Conservation (phyloP, 768 basidiomycete species). For the Xerocomellus chrysenteron region DNA sequence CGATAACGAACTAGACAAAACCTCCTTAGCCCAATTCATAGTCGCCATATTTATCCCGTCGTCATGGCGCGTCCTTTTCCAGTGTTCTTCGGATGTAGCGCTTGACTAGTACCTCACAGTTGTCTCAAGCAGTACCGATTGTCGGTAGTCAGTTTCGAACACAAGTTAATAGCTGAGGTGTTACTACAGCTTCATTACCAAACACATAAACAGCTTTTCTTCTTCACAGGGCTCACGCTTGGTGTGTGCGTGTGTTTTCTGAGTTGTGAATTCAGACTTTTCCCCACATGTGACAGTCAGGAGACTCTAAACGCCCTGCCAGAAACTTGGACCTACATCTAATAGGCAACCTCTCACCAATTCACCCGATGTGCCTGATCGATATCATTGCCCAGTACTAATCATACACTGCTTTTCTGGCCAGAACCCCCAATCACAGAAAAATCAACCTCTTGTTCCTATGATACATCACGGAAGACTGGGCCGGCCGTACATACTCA, state of each 20-base stretch:
- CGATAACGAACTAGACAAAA: conserved; percentile 13
- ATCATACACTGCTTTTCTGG: conserved; percentile 11
- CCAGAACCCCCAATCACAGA: conserved; percentile 3
- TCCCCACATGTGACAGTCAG: conserved; percentile 17
- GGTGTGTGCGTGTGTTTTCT: neutral
- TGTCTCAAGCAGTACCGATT: neutral
- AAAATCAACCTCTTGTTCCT: neutral
- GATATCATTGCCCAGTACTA: conserved; percentile 14
- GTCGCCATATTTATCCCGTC: conserved; percentile 17
- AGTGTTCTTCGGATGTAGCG: neutral
- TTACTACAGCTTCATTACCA: neutral
- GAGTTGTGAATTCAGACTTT: conserved; percentile 3
- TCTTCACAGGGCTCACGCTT: neutral
- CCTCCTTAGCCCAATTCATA: neutral
- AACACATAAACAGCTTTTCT: neutral
- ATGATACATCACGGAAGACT: neutral
- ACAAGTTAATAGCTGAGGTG: neutral
- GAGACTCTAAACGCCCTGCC: conserved; percentile 7
- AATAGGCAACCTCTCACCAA: conserved; percentile 15
- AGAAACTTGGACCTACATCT: conserved; percentile 3
- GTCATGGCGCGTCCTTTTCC: conserved; percentile 10
- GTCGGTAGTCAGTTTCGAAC: neutral
- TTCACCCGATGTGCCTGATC: conserved; percentile 24
- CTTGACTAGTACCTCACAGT: neutral
- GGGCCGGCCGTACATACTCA: conserved; percentile 7